Evolutionary conservation across 805 yeast species (phyloP).

Genomic region (Clavispora phyllophila): DNA sequence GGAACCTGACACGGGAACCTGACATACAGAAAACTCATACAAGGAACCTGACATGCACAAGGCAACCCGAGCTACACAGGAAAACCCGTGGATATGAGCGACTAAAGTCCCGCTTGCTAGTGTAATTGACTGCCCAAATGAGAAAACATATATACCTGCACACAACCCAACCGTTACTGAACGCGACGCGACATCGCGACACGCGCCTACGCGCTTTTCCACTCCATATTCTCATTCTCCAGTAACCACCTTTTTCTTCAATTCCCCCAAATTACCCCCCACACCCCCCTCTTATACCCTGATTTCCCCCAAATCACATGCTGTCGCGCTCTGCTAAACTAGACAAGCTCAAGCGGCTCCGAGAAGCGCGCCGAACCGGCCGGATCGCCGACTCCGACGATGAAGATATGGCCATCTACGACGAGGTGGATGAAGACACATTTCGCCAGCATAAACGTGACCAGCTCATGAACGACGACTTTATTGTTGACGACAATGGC

Average conservation of each 20-base stretch:
- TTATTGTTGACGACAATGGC: constrained; percentile 91
- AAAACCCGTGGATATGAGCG: no score
- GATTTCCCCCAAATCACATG: constrained; percentile 10
- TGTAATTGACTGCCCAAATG: no score
- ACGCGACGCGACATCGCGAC: constrained; percentile 1
- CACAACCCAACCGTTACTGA: no score
- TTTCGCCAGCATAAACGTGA: constrained; percentile 73
- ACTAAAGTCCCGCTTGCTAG: no score
- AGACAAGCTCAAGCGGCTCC: constrained; percentile 54
- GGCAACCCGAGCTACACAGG: no score
- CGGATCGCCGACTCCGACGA: constrained; percentile 37
- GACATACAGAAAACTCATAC: no score
- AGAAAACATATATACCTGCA: no score
- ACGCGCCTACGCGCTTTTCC: not conserved
- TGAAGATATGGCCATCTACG: constrained; percentile 64
- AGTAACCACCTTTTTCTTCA: not conserved
- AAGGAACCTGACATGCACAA: no score
- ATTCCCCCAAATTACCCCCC: not conserved
- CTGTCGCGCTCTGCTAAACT: constrained; percentile 33
- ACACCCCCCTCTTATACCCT: not conserved
- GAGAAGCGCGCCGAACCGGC: constrained; percentile 61
- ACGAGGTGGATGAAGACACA: constrained; percentile 78
- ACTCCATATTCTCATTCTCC: not conserved
- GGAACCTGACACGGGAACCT: no score
- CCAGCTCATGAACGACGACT: constrained; percentile 82